Percentiles rank a stretch among this genome's conserved stretches.
Evolutionary conservation across 441 rosid species (phyloP).

Genomic region (Aleurites moluccanus): DNA sequence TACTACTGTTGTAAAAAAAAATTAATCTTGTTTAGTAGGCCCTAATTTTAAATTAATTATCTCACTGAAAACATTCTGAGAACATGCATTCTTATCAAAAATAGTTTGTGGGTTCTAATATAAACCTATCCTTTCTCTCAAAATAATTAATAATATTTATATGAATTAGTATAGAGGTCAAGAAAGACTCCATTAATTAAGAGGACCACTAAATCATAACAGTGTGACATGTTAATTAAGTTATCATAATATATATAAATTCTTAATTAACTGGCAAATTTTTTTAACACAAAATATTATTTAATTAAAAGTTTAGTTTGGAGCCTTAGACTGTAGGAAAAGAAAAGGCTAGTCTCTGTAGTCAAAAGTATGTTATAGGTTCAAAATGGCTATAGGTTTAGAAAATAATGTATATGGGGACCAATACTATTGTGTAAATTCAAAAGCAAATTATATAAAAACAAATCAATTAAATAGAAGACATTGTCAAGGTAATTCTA

Average conservation of each 20-base stretch:
- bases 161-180: slow-evolving; percentile 4
- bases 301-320: slow-evolving; percentile 14
- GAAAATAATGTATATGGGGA: slow-evolving; percentile 15
- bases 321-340: slow-evolving; percentile 32
- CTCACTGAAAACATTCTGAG: not conserved
- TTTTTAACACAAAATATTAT: not conserved
- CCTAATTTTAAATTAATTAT: slow-evolving; percentile 10
- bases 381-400: slow-evolving; percentile 22
- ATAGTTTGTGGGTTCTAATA: not conserved
- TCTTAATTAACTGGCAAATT: not conserved
- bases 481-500: not conserved
- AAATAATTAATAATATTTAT: not conserved
- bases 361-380: slow-evolving; percentile 33
- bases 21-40: slow-evolving; percentile 15
- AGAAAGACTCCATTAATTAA: not conserved
- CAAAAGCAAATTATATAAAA: not conserved
- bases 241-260: slow-evolving; percentile 30
- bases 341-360: slow-evolving; percentile 35
- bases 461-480: too few species aligned
- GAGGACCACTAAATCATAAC: slow-evolving; percentile 61
- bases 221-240: slow-evolving; percentile 52
- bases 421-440: slow-evolving; percentile 9
- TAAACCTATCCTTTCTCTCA: not conserved
- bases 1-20: too few species aligned
- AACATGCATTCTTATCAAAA: slow-evolving; percentile 13